Evolutionary conservation across 345 rosid genomes (phyloP).

Genomic region (Ricinus communis): DNA sequence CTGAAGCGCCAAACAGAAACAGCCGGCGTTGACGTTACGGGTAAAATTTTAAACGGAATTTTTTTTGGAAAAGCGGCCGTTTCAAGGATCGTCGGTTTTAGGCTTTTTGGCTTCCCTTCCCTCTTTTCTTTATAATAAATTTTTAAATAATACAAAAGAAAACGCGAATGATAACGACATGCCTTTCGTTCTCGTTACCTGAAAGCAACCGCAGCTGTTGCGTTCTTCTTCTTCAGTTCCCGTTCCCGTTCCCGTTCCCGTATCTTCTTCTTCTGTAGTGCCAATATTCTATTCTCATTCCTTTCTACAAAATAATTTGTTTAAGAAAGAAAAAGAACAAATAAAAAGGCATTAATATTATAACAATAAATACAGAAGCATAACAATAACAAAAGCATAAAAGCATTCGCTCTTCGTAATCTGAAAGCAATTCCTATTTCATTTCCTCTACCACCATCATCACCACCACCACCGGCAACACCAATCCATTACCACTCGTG

Average conservation of each 20-base stretch:
- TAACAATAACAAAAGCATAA: too few relatives aligned
- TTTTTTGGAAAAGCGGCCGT: conserved; percentile 29
- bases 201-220: conserved; percentile 26
- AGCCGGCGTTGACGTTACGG: conserved; percentile 7
- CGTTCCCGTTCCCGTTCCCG: neutral
- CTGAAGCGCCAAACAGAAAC: conserved; percentile 11
- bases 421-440: conserved; percentile 19
- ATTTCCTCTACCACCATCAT: too few relatives aligned
- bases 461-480: too few relatives aligned
- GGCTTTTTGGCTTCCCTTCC: too few relatives aligned
- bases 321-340: too few relatives aligned
- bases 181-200: conserved; percentile 3
- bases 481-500: too few relatives aligned
- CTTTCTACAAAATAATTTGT: neutral
- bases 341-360: neutral
- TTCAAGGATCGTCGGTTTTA: conserved; percentile 23
- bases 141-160: neutral
- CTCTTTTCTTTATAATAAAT: neutral
- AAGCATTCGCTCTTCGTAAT: neutral
- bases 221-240: conserved; percentile 6
- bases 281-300: neutral
- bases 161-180: neutral
- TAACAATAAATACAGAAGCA: neutral
- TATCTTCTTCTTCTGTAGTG: neutral
- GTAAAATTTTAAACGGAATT: neutral